Base-by-base conservation (phyloP, 805 yeast genomes). In the Ogataea wickerhamii region DNA sequence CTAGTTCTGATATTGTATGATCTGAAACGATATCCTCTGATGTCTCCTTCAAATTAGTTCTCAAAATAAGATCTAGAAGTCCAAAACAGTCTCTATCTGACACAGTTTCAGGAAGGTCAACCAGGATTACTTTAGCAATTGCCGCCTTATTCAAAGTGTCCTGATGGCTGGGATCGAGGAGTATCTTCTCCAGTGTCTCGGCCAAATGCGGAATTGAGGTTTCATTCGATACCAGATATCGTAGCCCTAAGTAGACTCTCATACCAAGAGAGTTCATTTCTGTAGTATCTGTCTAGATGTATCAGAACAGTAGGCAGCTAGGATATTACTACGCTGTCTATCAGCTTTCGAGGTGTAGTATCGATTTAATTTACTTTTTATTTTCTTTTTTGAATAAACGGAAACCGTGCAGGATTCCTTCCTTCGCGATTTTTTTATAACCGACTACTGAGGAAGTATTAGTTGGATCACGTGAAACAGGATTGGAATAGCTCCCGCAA, bases 41-140 rank as follows among this genome's bases (percentile, higher is more conserved):
- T 8, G 25, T 8, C 8, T 22, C 25, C 8, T 22, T 12, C 11
- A 8, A 22, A 8, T 22, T 12, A 8, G 25, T 22, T 8, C 12
- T 22, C 18, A 7, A 27, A 12, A 27, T 8, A 7, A 13, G 10
- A 8, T 27, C 10, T n/a, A 27, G 10, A 8, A 16, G 16, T 27
- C 16, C 30, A 27, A n/a, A 12, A 16, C 32, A 29, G 22, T 29
- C 22, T 7, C 6, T 12, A 13, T 29, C 10, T 2, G 44, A 28
- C 7, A 18, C 20, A 3, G 32, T 22, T 17, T 36, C 44, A 3
- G 44, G 44, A 11, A 40, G 40, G 29, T 40, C 44, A 4, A 32
- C 40, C 3, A 40, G 32, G 7, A 40, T 27, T n/a, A 40, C 30
- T 27, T 32, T 19, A 5, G 35, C 18, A 11, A 29, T 7, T 7